Evolutionary conservation across 1,139 yeast genomes (phyloP).

Genomic region (Yamadazyma sp.): DNA sequence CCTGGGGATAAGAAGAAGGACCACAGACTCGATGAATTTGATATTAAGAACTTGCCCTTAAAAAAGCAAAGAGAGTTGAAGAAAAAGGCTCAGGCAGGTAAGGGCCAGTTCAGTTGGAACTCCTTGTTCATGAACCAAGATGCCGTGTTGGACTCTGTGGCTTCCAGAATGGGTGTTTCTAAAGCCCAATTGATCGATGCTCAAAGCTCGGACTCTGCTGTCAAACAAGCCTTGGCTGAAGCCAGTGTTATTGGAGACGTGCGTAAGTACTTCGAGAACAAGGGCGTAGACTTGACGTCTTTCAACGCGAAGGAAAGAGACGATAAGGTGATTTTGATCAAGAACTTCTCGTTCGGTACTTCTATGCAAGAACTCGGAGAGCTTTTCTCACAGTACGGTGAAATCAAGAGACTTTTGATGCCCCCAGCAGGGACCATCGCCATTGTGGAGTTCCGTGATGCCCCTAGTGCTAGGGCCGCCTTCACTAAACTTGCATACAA

Average conservation of each 20-base stretch:
- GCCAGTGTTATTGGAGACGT: slow-evolving; percentile 94
- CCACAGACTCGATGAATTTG: slow-evolving; percentile 85
- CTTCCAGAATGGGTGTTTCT: slow-evolving; percentile 75
- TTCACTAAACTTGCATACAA: slow-evolving; percentile 85
- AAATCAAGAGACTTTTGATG: slow-evolving; percentile 76
- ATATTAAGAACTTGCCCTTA: slow-evolving; percentile 82
- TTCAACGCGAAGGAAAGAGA: slow-evolving; percentile 76
- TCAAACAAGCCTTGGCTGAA: slow-evolving; percentile 97
- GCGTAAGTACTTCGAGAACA: slow-evolving; percentile 76
- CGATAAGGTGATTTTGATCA: slow-evolving; percentile 77
- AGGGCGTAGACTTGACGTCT: slow-evolving; percentile 79
- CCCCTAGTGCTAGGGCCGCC: slow-evolving; percentile 85
- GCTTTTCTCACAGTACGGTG: slow-evolving; percentile 77
- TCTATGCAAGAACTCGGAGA: slow-evolving; percentile 78
- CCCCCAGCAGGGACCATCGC: slow-evolving; percentile 98
- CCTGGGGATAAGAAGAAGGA: slow-evolving; percentile 82
- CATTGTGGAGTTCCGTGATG: slow-evolving; percentile 84
- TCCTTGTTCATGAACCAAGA: slow-evolving; percentile 87
- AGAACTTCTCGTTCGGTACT: slow-evolving; percentile 89
- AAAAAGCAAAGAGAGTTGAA: slow-evolving; percentile 87
- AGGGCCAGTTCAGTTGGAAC: slow-evolving; percentile 91
- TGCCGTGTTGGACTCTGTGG: slow-evolving; percentile 90
- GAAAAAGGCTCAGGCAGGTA: slow-evolving; percentile 80
- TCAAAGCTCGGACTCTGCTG: slow-evolving; percentile 83
- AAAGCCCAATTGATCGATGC: slow-evolving; percentile 88